A percentile compares a stretch with the other conserved stretches of the same genome.
Conservation (phyloP, 1,139 yeast genomes). For the Kazachstania sp. region DNA sequence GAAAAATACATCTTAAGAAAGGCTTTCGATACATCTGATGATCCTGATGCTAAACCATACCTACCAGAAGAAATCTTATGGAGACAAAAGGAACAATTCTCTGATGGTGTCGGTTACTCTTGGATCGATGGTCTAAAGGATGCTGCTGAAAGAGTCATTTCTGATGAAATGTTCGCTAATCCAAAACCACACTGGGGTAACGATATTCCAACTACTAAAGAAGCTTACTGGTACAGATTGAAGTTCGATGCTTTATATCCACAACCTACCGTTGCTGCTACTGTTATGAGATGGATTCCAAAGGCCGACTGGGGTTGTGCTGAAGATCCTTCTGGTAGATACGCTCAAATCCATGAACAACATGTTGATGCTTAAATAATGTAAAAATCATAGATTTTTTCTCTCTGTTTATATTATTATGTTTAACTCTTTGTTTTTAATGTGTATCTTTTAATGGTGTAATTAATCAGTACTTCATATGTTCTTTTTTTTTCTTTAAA, state of each 20-base stretch:
- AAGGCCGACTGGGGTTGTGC: constrained; percentile 99
- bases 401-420: not conserved
- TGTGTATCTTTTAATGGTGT: not conserved
- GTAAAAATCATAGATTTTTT: not conserved
- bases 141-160: constrained; percentile 74
- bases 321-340: constrained; percentile 97
- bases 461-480: no score
- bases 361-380: constrained; percentile 34
- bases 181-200: constrained; percentile 96
- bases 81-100: constrained; percentile 99
- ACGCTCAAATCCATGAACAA: constrained; percentile 77
- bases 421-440: constrained; percentile 2
- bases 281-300: constrained; percentile 99
- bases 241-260: constrained; percentile 92
- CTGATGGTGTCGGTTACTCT: constrained; percentile 98
- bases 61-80: constrained; percentile 92
- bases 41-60: constrained; percentile 65
- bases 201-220: constrained; percentile 94
- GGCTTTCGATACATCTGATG: constrained; percentile 85
- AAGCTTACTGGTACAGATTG: constrained; percentile 97
- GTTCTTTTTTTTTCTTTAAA: no score
- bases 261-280: constrained; percentile 82
- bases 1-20: constrained; percentile 94
- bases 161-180: constrained; percentile 80
- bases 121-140: constrained; percentile 99